These are phyloP conservation scores for Plasmodium blacklocki DNA, from an alignment of 169 alveolate genomes.

Conservation along the genomic window DNA sequence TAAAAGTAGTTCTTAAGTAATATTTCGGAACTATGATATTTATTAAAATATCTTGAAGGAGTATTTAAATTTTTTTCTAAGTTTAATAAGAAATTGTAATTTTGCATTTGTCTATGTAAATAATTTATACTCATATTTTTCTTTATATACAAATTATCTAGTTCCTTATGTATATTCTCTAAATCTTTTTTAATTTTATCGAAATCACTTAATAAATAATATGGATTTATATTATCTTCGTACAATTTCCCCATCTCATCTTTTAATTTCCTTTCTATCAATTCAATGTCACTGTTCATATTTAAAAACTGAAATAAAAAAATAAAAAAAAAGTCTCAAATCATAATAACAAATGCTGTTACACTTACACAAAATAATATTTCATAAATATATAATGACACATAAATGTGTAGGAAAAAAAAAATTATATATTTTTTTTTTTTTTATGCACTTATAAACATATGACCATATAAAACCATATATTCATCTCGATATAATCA, in stretches of 20 bases:
- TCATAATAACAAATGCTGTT: not conserved
- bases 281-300: constrained; percentile 70
- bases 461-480: not conserved
- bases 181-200: constrained; percentile 63
- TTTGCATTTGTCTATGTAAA: constrained; percentile 75
- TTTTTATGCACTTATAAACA: not conserved
- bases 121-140: constrained; percentile 41
- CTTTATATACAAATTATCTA: constrained; percentile 37
- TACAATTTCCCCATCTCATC: constrained; percentile 69
- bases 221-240: constrained; percentile 73
- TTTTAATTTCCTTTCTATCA: constrained; percentile 44
- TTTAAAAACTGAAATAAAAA: constrained; percentile 26
- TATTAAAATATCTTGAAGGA: constrained; percentile 38
- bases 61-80: constrained; percentile 63
- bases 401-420: not conserved
- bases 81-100: constrained; percentile 50
- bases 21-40: constrained; percentile 45
- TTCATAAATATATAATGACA: not conserved
- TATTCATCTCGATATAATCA: not conserved
- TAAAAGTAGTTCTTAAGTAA: constrained; percentile 38
- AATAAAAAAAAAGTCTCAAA: not conserved
- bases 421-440: not conserved
- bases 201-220: constrained; percentile 41
- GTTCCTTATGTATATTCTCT: constrained; percentile 29
- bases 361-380: not conserved